Evolutionary conservation across 2,329 filamentous ascomycete species (phyloP).

Genomic region (Alternaria postmessia): DNA sequence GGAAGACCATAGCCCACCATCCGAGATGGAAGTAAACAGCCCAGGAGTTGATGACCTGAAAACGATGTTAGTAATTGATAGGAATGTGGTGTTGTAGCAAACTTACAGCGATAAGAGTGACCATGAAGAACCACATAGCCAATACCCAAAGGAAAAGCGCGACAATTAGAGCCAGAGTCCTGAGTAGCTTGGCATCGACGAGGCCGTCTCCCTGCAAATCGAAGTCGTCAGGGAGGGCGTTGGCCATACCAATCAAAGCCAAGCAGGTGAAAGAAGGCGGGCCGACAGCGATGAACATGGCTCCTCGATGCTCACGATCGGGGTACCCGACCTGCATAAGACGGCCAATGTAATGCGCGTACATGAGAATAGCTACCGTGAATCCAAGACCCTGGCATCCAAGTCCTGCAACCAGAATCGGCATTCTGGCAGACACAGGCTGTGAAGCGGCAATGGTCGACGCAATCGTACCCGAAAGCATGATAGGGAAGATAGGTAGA

Average conservation of each 20-base stretch:
- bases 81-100: neutral
- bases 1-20: slow-evolving; percentile 68
- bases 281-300: slow-evolving; percentile 79
- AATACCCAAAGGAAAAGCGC: slow-evolving; percentile 72
- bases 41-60: slow-evolving; percentile 42
- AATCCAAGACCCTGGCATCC: slow-evolving; percentile 76
- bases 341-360: slow-evolving; percentile 74
- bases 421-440: slow-evolving; percentile 63
- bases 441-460: slow-evolving; percentile 70
- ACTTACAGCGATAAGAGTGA: slow-evolving; percentile 52
- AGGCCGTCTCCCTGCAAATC: slow-evolving; percentile 57
- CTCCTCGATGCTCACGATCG: slow-evolving; percentile 69
- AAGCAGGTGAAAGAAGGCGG: slow-evolving; percentile 76
- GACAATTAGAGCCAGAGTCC: slow-evolving; percentile 57
- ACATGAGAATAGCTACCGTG: slow-evolving; percentile 75
- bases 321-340: slow-evolving; percentile 74
- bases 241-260: slow-evolving; percentile 73
- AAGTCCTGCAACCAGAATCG: slow-evolving; percentile 71
- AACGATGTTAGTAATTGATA: slow-evolving; percentile 41
- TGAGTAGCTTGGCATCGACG: slow-evolving; percentile 55
- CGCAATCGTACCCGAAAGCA: slow-evolving; percentile 76
- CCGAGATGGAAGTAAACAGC: slow-evolving; percentile 65
- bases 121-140: slow-evolving; percentile 63
- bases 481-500: slow-evolving; percentile 76
- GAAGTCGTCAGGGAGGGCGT: slow-evolving; percentile 59